Evolutionary conservation across 176 grass and related monocot species (phyloP).

Genomic region (Bonia amplexicaulis): DNA sequence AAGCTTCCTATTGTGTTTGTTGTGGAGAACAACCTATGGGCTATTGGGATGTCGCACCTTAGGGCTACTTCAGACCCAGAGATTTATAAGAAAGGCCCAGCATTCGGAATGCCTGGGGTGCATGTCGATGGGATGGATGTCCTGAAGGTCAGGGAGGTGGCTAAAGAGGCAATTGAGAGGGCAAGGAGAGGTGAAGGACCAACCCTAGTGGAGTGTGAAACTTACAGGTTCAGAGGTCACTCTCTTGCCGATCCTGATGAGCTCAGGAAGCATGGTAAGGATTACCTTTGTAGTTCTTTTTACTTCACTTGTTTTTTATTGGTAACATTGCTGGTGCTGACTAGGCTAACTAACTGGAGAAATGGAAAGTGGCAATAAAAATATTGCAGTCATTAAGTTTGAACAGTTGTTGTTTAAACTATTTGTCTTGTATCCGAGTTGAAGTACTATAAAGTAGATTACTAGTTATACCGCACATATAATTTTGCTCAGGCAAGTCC

Average conservation of each 20-base stretch:
- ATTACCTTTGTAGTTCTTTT: constrained; percentile 2
- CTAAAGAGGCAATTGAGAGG: constrained; percentile 81
- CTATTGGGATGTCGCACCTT: constrained; percentile 85
- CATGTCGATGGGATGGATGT: constrained; percentile 96
- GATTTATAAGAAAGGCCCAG: constrained; percentile 89
- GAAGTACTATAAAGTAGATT: background rate
- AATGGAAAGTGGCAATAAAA: background rate
- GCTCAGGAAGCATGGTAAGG: constrained; percentile 73
- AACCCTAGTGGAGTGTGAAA: constrained; percentile 84
- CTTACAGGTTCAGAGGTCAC: constrained; percentile 83
- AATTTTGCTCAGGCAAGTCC: background rate
- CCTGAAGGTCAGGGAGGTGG: constrained; percentile 91
- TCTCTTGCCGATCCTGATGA: constrained; percentile 93
- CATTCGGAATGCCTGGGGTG: constrained; percentile 92
- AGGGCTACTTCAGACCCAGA: constrained; percentile 82
- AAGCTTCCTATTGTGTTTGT: constrained; percentile 97
- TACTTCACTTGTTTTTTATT: background rate
- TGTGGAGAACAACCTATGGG: constrained; percentile 97
- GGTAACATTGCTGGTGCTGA: background rate
- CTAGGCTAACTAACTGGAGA: background rate
- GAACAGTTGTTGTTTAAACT: background rate
- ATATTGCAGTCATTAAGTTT: background rate
- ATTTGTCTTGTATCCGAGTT: background rate
- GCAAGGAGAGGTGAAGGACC: constrained; percentile 96
- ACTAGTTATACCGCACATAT: background rate